Conservation (phyloP, 768 basidiomycete genomes). For the Chalciporus piperatus region DNA sequence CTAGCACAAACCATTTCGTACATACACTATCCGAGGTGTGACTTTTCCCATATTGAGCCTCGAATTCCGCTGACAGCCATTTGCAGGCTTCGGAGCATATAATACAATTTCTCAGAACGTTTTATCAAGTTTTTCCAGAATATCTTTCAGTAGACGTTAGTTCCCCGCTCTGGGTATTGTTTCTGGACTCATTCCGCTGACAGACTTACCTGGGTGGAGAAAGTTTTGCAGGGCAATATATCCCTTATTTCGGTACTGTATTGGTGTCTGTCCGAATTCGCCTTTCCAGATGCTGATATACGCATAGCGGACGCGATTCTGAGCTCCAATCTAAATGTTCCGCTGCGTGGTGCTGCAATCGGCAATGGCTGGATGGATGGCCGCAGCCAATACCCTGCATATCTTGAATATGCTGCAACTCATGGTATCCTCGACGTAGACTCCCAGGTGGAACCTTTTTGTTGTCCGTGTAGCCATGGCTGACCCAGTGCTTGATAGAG, state of each 20-base stretch:
- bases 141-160: conserved; percentile 78
- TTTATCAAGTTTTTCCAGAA: conserved; percentile 91
- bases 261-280: not conserved
- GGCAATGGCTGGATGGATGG: conserved; percentile 99
- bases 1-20: conserved; percentile 81
- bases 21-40: conserved; percentile 70
- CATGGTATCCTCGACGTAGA: conserved; percentile 73
- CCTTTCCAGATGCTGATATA: conserved; percentile 2
- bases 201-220: conserved; percentile 97
- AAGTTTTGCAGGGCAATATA: conserved; percentile 96
- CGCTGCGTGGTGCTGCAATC: conserved; percentile 79
- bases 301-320: conserved; percentile 73
- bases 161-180: conserved; percentile 9
- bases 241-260: conserved; percentile 84
- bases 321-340: conserved; percentile 53
- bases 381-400: conserved; percentile 83
- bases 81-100: conserved; percentile 72
- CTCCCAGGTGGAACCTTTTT: conserved; percentile 49
- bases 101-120: conserved; percentile 80
- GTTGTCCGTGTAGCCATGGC: not conserved
- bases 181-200: conserved; percentile 7
- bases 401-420: conserved; percentile 80
- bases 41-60: conserved; percentile 7
- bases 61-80: not conserved
- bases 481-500: conserved; percentile 36